These are phyloP conservation scores for Kwoniella dendrophila DNA, from an alignment of 768 basidiomycete species.

Conservation along the genomic window DNA sequence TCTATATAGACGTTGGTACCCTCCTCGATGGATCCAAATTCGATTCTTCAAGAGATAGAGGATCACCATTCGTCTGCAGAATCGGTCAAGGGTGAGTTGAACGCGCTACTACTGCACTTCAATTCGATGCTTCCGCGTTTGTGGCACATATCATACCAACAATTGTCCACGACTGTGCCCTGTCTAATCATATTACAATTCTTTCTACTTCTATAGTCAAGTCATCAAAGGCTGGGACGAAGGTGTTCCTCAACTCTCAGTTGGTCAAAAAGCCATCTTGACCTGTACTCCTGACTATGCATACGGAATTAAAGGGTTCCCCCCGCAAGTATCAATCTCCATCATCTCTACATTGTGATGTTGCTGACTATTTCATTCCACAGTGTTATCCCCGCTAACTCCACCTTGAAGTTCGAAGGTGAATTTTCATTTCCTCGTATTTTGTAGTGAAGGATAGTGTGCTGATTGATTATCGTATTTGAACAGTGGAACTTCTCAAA, in stretches of 20 bases:
- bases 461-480: neutral
- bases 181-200: neutral
- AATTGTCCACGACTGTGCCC: neutral
- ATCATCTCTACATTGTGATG: neutral
- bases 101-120: neutral
- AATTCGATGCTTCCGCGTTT: neutral
- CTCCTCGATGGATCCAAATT: slow-evolving; percentile 56
- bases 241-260: slow-evolving; percentile 54
- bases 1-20: slow-evolving; percentile 52
- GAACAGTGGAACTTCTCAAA: slow-evolving; percentile 4
- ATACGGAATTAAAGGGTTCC: slow-evolving; percentile 51
- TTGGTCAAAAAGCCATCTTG: slow-evolving; percentile 57
- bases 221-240: slow-evolving; percentile 57
- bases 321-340: slow-evolving; percentile 26
- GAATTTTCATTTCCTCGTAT: neutral
- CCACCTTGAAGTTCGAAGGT: slow-evolving; percentile 28
- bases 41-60: slow-evolving; percentile 54
- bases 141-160: no score
- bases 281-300: slow-evolving; percentile 56
- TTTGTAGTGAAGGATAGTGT: neutral
- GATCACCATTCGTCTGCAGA: slow-evolving; percentile 51
- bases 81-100: slow-evolving; percentile 46
- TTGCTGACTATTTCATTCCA: slow-evolving; percentile 49
- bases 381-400: slow-evolving; percentile 56
- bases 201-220: slow-evolving; percentile 13